Base-by-base conservation (phyloP, 2,329 filamentous ascomycete species). In the Podosphaera aphanis region DNA sequence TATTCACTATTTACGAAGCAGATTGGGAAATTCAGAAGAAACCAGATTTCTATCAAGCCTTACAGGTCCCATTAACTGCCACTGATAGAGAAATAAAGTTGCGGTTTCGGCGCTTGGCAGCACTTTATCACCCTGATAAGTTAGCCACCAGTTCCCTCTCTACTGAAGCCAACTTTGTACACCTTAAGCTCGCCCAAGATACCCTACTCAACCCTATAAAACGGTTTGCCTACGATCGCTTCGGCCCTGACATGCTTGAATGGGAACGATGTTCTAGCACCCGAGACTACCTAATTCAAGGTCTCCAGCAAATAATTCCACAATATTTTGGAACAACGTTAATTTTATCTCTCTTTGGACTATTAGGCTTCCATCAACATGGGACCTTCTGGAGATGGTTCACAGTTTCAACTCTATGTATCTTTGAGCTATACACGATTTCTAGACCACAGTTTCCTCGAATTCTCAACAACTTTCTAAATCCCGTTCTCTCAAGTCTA, bases 1-100 rank as follows among this genome's bases (percentile, higher is more conserved):
- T 79, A 52, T 94, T 93, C 68, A 93, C 85, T 41, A 75, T 95
- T 56, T 90, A 86, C 65, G 88, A 95, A 64, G 80, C 84, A 56
- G 83, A 93, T 68, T 76, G 82, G 65, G 76, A 83, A 51, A 69
- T 93, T 23, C 79, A 74, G 50, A 66, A 70, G 39, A 66, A 69
- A 1, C 76, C 79, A 16, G 77, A 83, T 61, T 93, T 81, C 65
- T 95, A 94, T 64, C 67, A 73, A 41, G 71, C 79, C 51, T 72
- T 98, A 0, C 75, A 75, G 31, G 71, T 94, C 0, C 66, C 77
- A 11, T 68, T 78, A 33, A 61, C 70, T 47, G 79, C 81, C 10
- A 70, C 73, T 45, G 84, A 93, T 45, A 73, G 73, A 54, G 76
- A 79, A 11, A 73, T 98, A 59, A 90, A 92, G 63, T 79, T 79